Evolutionary conservation across 164 flowering plant species (phyloP), one percentile per base, ranked within the genome.

Genomic region (Vitis rupestris): DNA sequence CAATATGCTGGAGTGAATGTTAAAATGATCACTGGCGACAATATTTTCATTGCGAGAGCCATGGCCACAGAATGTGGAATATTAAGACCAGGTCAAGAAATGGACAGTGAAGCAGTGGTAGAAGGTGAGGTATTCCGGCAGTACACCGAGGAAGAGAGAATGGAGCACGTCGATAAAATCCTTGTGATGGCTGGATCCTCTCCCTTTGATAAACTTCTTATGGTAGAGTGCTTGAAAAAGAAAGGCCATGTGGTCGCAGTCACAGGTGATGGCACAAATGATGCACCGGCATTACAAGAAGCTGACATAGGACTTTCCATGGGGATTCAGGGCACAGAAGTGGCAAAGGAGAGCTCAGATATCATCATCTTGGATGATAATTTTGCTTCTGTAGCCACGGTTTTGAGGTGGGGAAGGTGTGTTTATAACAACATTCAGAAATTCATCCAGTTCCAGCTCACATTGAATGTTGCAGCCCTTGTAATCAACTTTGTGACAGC

Each of bases 371-470:
- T 85, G 67, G 93, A 88, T 62, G 90, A 84, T 57, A 87, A 88
- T 51, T 89, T 87, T 37, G 74, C 86, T 12, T 77, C 90, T 0
- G 81, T 87, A 4, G 87, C 77, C 9, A 84, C 80, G 1, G 89
- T 86, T 31, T 54, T 85, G 50, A 76, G 63, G 64, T 86, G 89
- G 90, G 89, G 90, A 31, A 75, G 92, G 64, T 86, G 87, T 29
- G 89, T 87, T 10, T 89, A 89, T 60, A 75, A 52, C 73, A 87
- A 89, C 79, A 87, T 87, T 12, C 92, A 90, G 69, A 90, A 90
- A 48, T 90, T 88, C 76, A 86, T 90, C 29, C 92, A 87, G 65
- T 90, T 90, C 62, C 94, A 87, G 74, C 84, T 90, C n/a, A 86
- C 95, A 0, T 83, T 83, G 8, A 88, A 86, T 64, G 82, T 85